Evolutionary conservation across 2,329 filamentous ascomycete genomes (phyloP).

Genomic region (Talaromyces pinophilus): DNA sequence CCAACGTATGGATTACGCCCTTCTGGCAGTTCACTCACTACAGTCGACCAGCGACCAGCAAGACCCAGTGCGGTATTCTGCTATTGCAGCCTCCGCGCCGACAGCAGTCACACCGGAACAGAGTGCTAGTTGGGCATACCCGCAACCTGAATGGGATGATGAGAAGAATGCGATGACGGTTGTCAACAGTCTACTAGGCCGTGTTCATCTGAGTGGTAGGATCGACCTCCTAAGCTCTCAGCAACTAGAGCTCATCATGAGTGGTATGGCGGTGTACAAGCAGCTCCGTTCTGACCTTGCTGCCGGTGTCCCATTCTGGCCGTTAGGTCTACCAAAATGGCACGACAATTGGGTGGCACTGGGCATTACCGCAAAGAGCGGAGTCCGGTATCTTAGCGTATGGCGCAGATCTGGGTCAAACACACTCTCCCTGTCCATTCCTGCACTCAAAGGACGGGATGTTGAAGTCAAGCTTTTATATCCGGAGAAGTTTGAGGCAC

Average conservation of each 20-base stretch:
- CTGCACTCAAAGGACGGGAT: not conserved
- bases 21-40: conserved; percentile 35
- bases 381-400: conserved; percentile 25
- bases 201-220: conserved; percentile 36
- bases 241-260: conserved; percentile 31
- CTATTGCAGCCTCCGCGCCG: conserved; percentile 34
- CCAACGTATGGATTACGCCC: conserved; percentile 41
- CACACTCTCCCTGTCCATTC: not conserved
- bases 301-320: conserved; percentile 34
- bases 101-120: conserved; percentile 42
- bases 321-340: conserved; percentile 37
- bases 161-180: conserved; percentile 40
- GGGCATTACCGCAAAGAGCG: conserved; percentile 26
- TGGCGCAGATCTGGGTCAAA: conserved; percentile 29
- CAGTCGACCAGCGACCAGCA: conserved; percentile 44
- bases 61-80: conserved; percentile 35
- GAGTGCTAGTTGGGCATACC: conserved; percentile 41
- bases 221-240: conserved; percentile 29
- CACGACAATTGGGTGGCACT: conserved; percentile 37
- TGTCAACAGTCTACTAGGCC: conserved; percentile 38
- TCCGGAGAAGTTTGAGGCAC: not conserved
- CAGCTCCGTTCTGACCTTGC: conserved; percentile 29
- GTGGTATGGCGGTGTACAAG: conserved; percentile 37
- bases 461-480: not conserved
- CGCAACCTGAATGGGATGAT: conserved; percentile 37